Evolutionary conservation across 2,329 filamentous ascomycete genomes (phyloP), one percentile per base, ranked within the genome.

Genomic region (Macrophomina tecta): DNA sequence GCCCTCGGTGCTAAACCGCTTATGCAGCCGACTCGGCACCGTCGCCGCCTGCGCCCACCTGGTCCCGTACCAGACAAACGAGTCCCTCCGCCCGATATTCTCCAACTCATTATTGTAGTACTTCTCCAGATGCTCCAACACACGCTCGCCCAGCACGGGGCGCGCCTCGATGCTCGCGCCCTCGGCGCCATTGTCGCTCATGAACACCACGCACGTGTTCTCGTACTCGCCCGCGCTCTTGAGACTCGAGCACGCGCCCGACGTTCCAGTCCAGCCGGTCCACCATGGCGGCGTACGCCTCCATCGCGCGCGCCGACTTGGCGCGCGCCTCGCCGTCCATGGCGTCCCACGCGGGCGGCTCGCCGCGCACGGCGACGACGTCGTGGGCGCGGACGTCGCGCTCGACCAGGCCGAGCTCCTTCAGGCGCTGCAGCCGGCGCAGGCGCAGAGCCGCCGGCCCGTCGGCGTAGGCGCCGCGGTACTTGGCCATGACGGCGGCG

Each of bases 221-320:
- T 90, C 87, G 0, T 86, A 79, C 71, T 90, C 86, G 65, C 82
- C 85, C 2, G 82, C 84, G 48, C 81, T 72, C 67, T 85, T 79
- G 4, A 89, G 88, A 85, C 38, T 85, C 78, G 28, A 88, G 76
- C 2, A 89, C 83, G 65, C 84, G 85, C 36, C 87, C 87, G 28
- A 90, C 82, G 67, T 88, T 87, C 68, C 75, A 73, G 70, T 90
- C 88, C 65, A 89, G 88, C 58, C 80, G 81, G 66, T 89, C 86
- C 2, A 89, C 87, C 86, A 90, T 90, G 11, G 80, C 88, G 0
- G 88, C 87, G 68, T 85, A 90, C 3, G 85, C 82, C 71, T 89
- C 87, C 87, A 89, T 89, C 0, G 85, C 83, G 36, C 78, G 82
- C 70, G 75, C 82, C 9, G 84, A 86, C 64, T 82, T 82, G 2